phyloP scores from a whole-genome alignment of 1,284 basidiomycete species.

The Trichosporon ovoides region DNA sequence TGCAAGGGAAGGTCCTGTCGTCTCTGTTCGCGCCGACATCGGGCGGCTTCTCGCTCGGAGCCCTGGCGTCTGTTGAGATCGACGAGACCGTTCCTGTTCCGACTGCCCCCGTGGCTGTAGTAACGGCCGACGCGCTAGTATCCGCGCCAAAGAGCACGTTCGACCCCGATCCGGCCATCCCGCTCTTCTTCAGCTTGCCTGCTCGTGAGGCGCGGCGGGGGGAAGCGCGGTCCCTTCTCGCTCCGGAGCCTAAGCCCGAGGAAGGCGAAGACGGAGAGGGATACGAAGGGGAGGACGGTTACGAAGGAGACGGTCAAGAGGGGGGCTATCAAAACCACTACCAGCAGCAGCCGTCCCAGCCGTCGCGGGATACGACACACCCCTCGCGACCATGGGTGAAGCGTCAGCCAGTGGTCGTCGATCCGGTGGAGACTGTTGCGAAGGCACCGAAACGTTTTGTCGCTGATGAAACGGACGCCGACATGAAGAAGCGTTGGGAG shows the following conservation, averaged over 20 bases:
- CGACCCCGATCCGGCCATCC: constrained; percentile 31
- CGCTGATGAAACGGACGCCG: constrained; percentile 39
- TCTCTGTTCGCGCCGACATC: constrained; percentile 9
- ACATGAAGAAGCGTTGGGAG: constrained; percentile 68
- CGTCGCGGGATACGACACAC: neutral
- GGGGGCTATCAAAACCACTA: neutral
- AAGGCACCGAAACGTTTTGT: constrained; percentile 43
- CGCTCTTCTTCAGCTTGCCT: constrained; percentile 41
- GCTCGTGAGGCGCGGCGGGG: constrained; percentile 15
- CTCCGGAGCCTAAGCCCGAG: constrained; percentile 1
- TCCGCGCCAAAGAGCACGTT: constrained; percentile 28
- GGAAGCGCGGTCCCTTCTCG: constrained; percentile 21
- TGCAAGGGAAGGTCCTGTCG: neutral
- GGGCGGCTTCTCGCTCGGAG: constrained; percentile 34
- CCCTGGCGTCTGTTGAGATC: constrained; percentile 41
- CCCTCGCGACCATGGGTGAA: neutral
- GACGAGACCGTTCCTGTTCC: constrained; percentile 41
- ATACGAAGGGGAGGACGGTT: constrained; percentile 16
- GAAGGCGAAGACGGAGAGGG: constrained; percentile 8
- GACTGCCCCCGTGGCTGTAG: constrained; percentile 10
- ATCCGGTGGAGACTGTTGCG: neutral
- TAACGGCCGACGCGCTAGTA: constrained; percentile 12
- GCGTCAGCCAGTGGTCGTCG: neutral
- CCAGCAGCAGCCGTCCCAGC: neutral
- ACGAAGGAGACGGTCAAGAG: neutral